phyloP scores from a whole-genome alignment of 495 filamentous ascomycete genomes.

The Cladorrhinum samala region DNA sequence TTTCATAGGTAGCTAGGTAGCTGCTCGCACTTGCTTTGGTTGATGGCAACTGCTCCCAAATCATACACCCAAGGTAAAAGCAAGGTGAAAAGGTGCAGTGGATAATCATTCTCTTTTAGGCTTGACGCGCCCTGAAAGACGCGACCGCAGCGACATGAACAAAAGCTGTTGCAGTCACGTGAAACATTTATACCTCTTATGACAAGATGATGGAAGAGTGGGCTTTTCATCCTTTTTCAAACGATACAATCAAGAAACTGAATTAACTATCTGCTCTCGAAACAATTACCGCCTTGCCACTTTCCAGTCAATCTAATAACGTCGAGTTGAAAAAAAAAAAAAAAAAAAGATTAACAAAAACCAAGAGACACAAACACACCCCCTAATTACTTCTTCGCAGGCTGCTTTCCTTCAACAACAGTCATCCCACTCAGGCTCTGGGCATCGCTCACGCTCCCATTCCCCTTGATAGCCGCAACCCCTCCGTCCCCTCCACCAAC shows the following conservation, averaged over 20 bases:
- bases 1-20: background rate
- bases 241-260: too few species aligned
- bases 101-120: too few species aligned
- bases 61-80: background rate
- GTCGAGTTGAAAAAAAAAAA: conserved; percentile 1
- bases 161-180: background rate
- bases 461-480: conserved; percentile 11
- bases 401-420: conserved; percentile 23
- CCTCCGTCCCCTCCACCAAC: conserved; percentile 70
- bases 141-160: background rate
- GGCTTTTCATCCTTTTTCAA: too few species aligned
- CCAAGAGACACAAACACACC: background rate
- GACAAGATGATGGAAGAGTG: too few species aligned
- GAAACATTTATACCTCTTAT: conserved; percentile 1
- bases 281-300: too few species aligned
- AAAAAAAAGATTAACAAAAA: background rate
- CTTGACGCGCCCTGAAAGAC: too few species aligned
- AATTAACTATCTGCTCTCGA: too few species aligned
- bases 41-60: background rate
- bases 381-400: conserved; percentile 12
- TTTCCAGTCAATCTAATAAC: background rate
- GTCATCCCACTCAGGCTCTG: conserved; percentile 17
- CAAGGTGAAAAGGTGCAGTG: background rate
- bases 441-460: background rate
- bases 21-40: background rate